Evolutionary conservation across 169 alveolate species (phyloP).

Genomic region (Plasmodium vivax): DNA sequence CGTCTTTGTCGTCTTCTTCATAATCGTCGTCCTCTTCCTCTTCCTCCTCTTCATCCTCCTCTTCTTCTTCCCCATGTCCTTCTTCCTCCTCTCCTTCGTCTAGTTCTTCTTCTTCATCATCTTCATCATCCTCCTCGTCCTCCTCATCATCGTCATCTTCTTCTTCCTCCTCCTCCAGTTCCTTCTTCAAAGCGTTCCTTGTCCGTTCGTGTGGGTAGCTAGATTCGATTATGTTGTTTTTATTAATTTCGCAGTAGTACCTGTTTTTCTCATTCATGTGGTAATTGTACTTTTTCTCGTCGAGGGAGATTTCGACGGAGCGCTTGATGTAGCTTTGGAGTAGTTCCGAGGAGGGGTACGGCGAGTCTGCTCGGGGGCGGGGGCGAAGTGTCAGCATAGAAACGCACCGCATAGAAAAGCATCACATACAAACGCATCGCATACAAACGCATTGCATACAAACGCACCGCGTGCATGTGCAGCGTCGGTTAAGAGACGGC

Average conservation of each 20-base stretch:
- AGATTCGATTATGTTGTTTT: constrained; percentile 43
- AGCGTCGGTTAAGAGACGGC: neutral
- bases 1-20: constrained; percentile 7
- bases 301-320: constrained; percentile 26
- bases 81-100: constrained; percentile 15
- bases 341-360: constrained; percentile 64
- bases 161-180: constrained; percentile 30
- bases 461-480: no score
- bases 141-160: constrained; percentile 8
- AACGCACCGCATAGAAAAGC: neutral
- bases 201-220: constrained; percentile 56
- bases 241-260: constrained; percentile 55
- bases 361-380: constrained; percentile 6
- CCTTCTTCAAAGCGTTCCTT: constrained; percentile 40
- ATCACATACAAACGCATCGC: no score
- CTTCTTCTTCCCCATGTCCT: neutral
- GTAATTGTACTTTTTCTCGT: constrained; percentile 23
- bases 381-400: neutral
- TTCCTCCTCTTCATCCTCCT: neutral
- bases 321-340: constrained; percentile 61
- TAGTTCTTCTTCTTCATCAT: constrained; percentile 17
- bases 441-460: no score
- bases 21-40: constrained; percentile 1
- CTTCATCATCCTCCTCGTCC: constrained; percentile 1
- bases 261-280: constrained; percentile 13